phyloP scores from a whole-genome alignment of 345 rosid species.

The Kandelia obovata region DNA sequence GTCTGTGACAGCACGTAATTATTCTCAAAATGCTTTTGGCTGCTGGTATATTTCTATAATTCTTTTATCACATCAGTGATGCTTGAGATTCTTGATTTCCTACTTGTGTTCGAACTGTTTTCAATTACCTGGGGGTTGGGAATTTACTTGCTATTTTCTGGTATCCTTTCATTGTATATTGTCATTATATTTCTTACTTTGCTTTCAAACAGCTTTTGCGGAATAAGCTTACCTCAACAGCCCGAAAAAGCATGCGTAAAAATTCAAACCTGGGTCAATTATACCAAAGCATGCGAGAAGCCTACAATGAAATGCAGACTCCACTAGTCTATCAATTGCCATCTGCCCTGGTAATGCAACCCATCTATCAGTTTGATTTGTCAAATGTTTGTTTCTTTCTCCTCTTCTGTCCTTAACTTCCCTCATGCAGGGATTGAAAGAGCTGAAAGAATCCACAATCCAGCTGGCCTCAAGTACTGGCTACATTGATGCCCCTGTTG shows the following conservation, averaged over 20 bases:
- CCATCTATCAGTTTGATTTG: conserved; percentile 11
- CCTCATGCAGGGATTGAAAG: conserved; percentile 67
- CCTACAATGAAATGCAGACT: conserved; percentile 81
- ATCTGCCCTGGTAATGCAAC: conserved; percentile 41
- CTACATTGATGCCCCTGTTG: conserved; percentile 75
- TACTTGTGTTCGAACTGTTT: not conserved
- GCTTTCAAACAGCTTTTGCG: conserved; percentile 60
- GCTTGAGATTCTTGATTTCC: no score
- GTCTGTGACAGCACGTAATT: conserved; percentile 1
- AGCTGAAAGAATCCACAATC: conserved; percentile 82
- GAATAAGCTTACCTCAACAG: conserved; percentile 68
- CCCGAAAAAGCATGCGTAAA: conserved; percentile 54
- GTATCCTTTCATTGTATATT: not conserved
- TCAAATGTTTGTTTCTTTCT: conserved; percentile 1
- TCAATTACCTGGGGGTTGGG: not conserved
- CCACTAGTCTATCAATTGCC: conserved; percentile 69
- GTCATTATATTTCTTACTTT: not conserved
- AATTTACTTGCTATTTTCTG: not conserved
- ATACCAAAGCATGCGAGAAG: conserved; percentile 81
- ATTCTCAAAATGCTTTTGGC: not conserved
- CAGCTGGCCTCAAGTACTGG: conserved; percentile 72
- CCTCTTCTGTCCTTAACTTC: conserved; percentile 15
- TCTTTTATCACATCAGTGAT: not conserved
- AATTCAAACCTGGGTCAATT: conserved; percentile 79
- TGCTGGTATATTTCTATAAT: not conserved